Base-by-base conservation (phyloP, 805 yeast genomes). In the Candida oleophila region DNA sequence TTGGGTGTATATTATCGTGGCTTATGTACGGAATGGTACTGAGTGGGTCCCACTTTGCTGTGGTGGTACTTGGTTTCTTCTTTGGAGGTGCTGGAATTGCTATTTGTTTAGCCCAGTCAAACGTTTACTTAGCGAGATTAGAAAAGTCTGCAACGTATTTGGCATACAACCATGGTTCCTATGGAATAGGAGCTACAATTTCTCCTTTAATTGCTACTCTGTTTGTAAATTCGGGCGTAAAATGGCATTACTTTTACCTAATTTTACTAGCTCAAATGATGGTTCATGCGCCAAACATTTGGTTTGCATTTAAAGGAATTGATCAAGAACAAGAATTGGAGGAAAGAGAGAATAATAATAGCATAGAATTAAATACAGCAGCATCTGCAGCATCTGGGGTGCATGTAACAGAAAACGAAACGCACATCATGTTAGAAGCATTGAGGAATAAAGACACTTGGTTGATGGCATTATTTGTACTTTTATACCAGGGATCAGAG, bases 101-200 rank as follows among this genome's bases (percentile, higher is more conserved):
- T 1, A 58, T 70, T 38, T 71, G 74, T 2, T 49, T 76, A 22
- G 69, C 83, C 3, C 82, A 80, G 50, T 68, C 69, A 34, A 81
- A 81, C 54, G 73, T 80, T 15, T 81, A 78, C 52, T 49, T 80
- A 16, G 64, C 82, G 3, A 61, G 73, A 46, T 62, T 83, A 33
- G 71, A 72, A 21, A 78, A 80, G 48, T 74, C 80, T 42, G 80
- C 85, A 41, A 78, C 74, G 45, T 69, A 78, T 49, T 71, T 85
- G 64, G 87, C 91, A 1, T 61, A 73, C 21, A 67, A 78, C 48
- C 94, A 87, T 65, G 91, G 88, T 0, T 59, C 72, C 14, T 87
- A 85, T 61, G 95, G 95, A 1, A 53, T 81, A 2, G 90, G 91
- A 2, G 88, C 90, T 1, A 81, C 87, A 39, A 52, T 82, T 1